Evolutionary conservation across 495 filamentous ascomycete species (phyloP).

Genomic region (Penicillium robsamsonii): DNA sequence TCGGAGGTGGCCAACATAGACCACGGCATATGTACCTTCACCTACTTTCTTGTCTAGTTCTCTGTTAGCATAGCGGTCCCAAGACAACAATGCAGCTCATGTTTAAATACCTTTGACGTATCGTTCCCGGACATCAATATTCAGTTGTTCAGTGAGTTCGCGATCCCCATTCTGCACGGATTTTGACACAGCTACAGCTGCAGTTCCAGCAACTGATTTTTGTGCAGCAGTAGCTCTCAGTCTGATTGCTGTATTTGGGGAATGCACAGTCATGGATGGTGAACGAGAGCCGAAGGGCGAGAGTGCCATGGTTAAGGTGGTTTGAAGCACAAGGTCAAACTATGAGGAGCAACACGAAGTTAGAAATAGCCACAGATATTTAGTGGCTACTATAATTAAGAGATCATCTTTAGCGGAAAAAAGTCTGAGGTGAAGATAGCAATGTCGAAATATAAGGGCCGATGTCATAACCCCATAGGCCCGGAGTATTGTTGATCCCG

Average conservation of each 20-base stretch:
- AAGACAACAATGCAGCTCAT: neutral
- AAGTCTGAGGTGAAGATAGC: neutral
- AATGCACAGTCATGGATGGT: slow-evolving; percentile 30
- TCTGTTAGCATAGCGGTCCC: slow-evolving; percentile 7
- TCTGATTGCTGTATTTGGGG: slow-evolving; percentile 36
- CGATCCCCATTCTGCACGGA: slow-evolving; percentile 29
- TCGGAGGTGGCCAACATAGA: slow-evolving; percentile 80
- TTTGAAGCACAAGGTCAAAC: slow-evolving; percentile 6
- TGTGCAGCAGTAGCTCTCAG: slow-evolving; percentile 39
- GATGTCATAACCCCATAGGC: slow-evolving; percentile 3
- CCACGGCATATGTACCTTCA: slow-evolving; percentile 95
- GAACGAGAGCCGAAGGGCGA: slow-evolving; percentile 43
- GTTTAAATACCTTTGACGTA: slow-evolving; percentile 75
- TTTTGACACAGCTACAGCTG: slow-evolving; percentile 6
- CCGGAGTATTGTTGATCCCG: slow-evolving; percentile 43
- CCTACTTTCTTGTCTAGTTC: slow-evolving; percentile 77
- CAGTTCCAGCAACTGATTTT: slow-evolving; percentile 23
- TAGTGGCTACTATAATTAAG: neutral
- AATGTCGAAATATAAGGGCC: neutral
- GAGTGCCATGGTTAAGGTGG: slow-evolving; percentile 36
- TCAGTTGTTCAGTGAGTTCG: slow-evolving; percentile 82
- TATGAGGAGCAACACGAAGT: neutral
- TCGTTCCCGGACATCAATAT: slow-evolving; percentile 79
- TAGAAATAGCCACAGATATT: neutral
- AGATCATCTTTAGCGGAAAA: neutral